These are phyloP conservation scores for Cercospora brassicicola DNA, from an alignment of 2,329 filamentous ascomycete species.

Conservation along the genomic window DNA sequence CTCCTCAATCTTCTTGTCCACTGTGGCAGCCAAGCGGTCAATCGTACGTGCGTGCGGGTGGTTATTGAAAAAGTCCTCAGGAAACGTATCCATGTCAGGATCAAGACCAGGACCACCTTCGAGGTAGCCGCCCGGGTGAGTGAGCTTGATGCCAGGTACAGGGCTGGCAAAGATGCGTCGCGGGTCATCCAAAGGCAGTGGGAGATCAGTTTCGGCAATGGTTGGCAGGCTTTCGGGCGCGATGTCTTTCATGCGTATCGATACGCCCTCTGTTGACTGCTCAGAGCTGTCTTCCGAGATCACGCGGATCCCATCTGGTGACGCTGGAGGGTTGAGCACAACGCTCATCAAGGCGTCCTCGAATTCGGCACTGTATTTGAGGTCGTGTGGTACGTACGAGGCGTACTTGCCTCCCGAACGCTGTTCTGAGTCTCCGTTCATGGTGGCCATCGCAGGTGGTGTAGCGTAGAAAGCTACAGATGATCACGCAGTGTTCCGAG, in stretches of 20 bases:
- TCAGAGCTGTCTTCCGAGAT: conserved; percentile 33
- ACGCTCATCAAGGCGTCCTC: conserved; percentile 47
- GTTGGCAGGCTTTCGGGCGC: conserved; percentile 30
- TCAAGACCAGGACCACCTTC: conserved; percentile 50
- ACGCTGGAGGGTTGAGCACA: conserved; percentile 39
- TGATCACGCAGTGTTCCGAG: background rate
- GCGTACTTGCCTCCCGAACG: conserved; percentile 32
- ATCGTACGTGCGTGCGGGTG: conserved; percentile 39
- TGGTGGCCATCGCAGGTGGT: background rate
- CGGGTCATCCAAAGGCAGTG: conserved; percentile 46
- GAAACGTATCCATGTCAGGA: conserved; percentile 42
- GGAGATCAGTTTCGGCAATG: conserved; percentile 40
- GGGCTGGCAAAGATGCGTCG: conserved; percentile 46
- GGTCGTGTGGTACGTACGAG: conserved; percentile 46
- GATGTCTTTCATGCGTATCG: conserved; percentile 34
- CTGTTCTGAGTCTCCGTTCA: conserved; percentile 17
- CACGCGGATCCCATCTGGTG: conserved; percentile 32
- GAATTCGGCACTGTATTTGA: conserved; percentile 47
- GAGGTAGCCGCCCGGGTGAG: conserved; percentile 49
- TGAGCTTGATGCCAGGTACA: conserved; percentile 48
- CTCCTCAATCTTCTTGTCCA: conserved; percentile 36
- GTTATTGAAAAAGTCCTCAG: conserved; percentile 43
- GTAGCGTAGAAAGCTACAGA: background rate
- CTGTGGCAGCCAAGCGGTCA: conserved; percentile 39
- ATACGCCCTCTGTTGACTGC: conserved; percentile 30